Evolutionary conservation across 306 rosid species (phyloP), one percentile per base, ranked within the genome.

Genomic region (Fagus crenata): DNA sequence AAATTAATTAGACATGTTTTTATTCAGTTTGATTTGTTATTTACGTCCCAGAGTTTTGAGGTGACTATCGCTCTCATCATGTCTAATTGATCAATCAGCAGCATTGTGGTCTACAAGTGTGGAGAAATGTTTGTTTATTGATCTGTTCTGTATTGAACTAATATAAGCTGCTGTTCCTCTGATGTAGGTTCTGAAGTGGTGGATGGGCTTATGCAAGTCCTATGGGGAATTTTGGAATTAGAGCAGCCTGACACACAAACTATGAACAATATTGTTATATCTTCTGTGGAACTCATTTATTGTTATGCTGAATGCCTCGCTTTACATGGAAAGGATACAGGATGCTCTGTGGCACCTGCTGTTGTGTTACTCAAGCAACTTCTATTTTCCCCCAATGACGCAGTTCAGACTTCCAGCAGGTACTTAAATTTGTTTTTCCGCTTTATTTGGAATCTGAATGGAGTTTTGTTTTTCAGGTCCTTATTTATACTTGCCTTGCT

Each of bases 381-480:
- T 86, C 79, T 96, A 39, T 91, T 91, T 84, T 96, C 91, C 12
- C 78, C 96, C 79, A 89, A 87, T 76, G 96, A 91, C 81, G 97
- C 98, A 80, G 99, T 96, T 76, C 99, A 96, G 89, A 90, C 93
- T 68, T 91, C 99, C 69, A 92, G 96, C 93, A 92, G 99, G 99
- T 96, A 81, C 63, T 75, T 78, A 64, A 46, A 22, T 67, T 72
- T 67, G 6, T 71, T n/a, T 74, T 76, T 67, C 40, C 32, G 59
- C 12, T 61, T 54, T 49, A 42, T 64, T 43, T 39, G 49, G 40
- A 13, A n/a, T 65, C 63, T 61, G 60, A 70, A 53, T 78, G 75
- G 5, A 35, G 83, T 70, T 63, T 49, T 77, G 54, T 78, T 74
- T 41, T 69, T 67, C 59, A 54, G 59, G 5, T 79, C 69, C 64